Base-by-base conservation (phyloP, 1,284 basidiomycete species). In the Phlebopus sp. region DNA sequence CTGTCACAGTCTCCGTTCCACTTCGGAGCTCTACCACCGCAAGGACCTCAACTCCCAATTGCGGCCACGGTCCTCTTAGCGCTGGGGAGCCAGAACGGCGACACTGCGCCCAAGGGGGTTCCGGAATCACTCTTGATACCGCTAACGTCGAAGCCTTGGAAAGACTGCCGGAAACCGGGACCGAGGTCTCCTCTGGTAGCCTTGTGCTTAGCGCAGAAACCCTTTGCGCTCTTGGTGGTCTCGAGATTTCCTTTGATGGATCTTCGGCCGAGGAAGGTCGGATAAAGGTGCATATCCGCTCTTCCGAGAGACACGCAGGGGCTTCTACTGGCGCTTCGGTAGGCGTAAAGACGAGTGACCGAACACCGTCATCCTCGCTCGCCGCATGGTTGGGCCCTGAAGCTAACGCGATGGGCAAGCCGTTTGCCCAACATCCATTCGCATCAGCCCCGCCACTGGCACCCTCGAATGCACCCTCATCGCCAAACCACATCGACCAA, bases 221-320 rank as follows among this genome's bases (percentile, higher is more conserved):
- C 31, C 71, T 78, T 30, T 76, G 70, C 47, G 68, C 62, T 42
- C 70, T 85, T 39, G 76, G 76, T 49, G 79, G 76, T 39, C 69
- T 89, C 46, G 80, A 85, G 56, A 82, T 90, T 60, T 84, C 83
- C 37, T 86, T 89, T 58, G 84, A 86, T 53, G 70, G 83, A 34
- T 73, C 72, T 31, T 70, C 81, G 32, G 72, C 76, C 38, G 77
- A 83, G 54, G 77, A 84, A 59, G 82, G 85, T 49, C 84, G 80
- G 67, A 83, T 87, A 56, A 82, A 82, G 49, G 84, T 88, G 36
- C 76, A 81, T 53, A 86, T 88, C 54, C 82, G 87, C 61, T 70
- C 73, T 10, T 76, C 82, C 27, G 71, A 79, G 13, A 75, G 15
- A 69, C 76, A n/a, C 66, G 71, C 50, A 60, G 68, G 23, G 70